A percentile compares a stretch with the other conserved stretches of the same genome.
These are phyloP conservation scores for Fraxinus latifolia DNA, from an alignment of 305 asterid species.

Conservation along the genomic window DNA sequence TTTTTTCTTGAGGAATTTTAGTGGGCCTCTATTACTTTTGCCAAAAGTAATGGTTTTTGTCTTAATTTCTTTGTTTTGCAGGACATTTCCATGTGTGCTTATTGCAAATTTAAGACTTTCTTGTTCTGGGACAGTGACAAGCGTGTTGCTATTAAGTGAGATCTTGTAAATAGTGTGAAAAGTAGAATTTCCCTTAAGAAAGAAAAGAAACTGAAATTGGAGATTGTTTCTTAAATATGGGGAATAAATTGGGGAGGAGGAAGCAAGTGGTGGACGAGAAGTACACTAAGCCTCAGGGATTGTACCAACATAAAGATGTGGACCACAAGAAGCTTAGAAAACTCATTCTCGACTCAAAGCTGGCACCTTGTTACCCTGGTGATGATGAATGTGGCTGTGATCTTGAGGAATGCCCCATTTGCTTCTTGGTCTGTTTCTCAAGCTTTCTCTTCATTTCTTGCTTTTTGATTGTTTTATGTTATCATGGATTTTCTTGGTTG, in stretches of 20 bases:
- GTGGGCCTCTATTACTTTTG: conserved; percentile 24
- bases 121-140: conserved; percentile 17
- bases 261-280: conserved; percentile 97
- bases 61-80: conserved; percentile 16
- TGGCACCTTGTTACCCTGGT: conserved; percentile 97
- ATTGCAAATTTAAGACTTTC: not conserved
- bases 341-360: conserved; percentile 86
- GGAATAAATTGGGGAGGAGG: conserved; percentile 93
- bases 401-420: conserved; percentile 96
- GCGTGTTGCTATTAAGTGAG: conserved; percentile 17
- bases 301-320: conserved; percentile 95
- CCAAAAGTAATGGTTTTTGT: conserved; percentile 20
- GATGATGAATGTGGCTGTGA: conserved; percentile 76
- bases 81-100: conserved; percentile 24
- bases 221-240: conserved; percentile 45
- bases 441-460: not conserved
- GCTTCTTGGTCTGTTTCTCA: conserved; percentile 81
- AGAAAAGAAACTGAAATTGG: conserved; percentile 2
- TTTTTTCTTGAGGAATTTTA: conserved; percentile 20
- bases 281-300: conserved; percentile 98
- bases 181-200: conserved; percentile 2
- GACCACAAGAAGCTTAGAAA: conserved; percentile 96
- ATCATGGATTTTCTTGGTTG: not conserved
- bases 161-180: conserved; percentile 25
- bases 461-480: not conserved